Evolutionary conservation across 805 yeast species (phyloP).

Genomic region (Phaffomyces antillensis): DNA sequence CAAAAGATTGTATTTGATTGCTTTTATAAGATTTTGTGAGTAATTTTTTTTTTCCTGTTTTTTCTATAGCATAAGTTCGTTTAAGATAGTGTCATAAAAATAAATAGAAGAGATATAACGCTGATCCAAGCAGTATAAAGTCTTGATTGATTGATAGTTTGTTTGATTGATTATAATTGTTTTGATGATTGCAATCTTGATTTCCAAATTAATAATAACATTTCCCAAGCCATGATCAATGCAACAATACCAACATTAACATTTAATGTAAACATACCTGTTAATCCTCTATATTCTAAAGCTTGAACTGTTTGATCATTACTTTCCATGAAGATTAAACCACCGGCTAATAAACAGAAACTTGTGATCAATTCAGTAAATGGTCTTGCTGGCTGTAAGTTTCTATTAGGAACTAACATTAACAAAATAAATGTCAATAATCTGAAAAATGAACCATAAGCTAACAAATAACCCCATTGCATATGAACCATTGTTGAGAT

Average conservation of each 20-base stretch:
- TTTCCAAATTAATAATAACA: slow-evolving; percentile 58
- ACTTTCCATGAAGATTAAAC: slow-evolving; percentile 85
- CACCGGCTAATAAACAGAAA: slow-evolving; percentile 81
- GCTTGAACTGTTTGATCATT: slow-evolving; percentile 81
- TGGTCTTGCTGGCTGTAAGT: slow-evolving; percentile 56
- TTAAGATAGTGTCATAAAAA: background rate
- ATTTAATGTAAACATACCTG: slow-evolving; percentile 87
- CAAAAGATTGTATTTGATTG: too few species aligned
- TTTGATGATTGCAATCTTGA: slow-evolving; percentile 35
- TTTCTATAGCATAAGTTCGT: too few species aligned
- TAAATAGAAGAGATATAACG: background rate
- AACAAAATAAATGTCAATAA: slow-evolving; percentile 53
- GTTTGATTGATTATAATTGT: slow-evolving; percentile 9
- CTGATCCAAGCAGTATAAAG: too few species aligned
- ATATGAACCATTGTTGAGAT: slow-evolving; percentile 74
- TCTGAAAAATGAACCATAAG: slow-evolving; percentile 78
- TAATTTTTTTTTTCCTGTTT: too few species aligned
- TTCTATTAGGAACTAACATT: slow-evolving; percentile 35
- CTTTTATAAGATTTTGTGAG: too few species aligned
- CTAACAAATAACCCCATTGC: slow-evolving; percentile 87
- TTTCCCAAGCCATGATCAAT: slow-evolving; percentile 83
- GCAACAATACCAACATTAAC: slow-evolving; percentile 74
- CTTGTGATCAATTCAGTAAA: slow-evolving; percentile 78
- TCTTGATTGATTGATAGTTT: too few species aligned
- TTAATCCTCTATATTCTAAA: slow-evolving; percentile 73